Percentiles rank a stretch among this genome's conserved stretches.
Evolutionary conservation across 164 flowering plant species (phyloP).

Genomic region (Malania oleifera): DNA sequence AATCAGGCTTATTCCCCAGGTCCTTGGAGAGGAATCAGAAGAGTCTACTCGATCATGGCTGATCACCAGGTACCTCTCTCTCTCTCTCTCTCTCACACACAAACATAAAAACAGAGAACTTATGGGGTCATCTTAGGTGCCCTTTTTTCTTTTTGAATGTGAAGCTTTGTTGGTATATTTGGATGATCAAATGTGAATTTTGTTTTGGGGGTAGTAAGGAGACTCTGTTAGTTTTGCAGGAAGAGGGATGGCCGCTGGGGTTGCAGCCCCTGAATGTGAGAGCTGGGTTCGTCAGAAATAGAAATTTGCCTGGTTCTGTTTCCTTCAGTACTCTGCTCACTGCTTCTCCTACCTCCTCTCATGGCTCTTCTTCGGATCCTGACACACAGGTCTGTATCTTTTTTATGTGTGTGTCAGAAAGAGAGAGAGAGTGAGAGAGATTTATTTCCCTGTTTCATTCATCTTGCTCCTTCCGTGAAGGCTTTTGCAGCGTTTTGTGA

Average conservation of each 20-base stretch:
- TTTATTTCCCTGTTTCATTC: too few relatives aligned
- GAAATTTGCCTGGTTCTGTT: constrained; percentile 21
- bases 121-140: too few relatives aligned
- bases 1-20: not conserved
- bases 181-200: too few relatives aligned
- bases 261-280: constrained; percentile 28
- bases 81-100: constrained; percentile 1
- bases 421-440: too few relatives aligned
- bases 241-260: constrained; percentile 43
- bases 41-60: constrained; percentile 13
- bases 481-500: too few relatives aligned
- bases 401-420: too few relatives aligned
- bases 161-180: too few relatives aligned
- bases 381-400: constrained; percentile 31
- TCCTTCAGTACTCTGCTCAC: constrained; percentile 40
- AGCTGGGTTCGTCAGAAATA: constrained; percentile 25
- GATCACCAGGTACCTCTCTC: constrained; percentile 12
- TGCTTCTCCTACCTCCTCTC: constrained; percentile 26
- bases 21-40: not conserved
- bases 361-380: constrained; percentile 37
- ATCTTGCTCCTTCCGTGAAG: too few relatives aligned
- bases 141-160: too few relatives aligned
- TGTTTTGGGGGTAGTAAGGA: not conserved
- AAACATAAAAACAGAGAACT: too few relatives aligned
- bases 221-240: constrained; percentile 16